These are phyloP conservation scores for Rhipidocladum racemiflorum DNA, from an alignment of 176 grass and related monocot species.

Conservation along the genomic window DNA sequence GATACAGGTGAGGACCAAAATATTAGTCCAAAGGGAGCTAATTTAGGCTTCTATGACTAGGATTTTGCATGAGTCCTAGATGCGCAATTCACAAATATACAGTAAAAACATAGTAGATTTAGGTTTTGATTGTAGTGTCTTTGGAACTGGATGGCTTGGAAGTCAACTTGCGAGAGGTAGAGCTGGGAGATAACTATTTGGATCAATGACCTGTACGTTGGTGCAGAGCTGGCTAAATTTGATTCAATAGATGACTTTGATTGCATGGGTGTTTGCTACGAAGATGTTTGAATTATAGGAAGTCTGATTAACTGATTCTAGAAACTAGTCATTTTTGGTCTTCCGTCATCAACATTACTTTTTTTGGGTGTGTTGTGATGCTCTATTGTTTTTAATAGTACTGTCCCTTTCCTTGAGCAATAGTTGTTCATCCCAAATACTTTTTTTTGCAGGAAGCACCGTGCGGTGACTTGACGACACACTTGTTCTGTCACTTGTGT, in stretches of 20 bases:
- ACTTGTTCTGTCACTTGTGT: constrained; percentile 88
- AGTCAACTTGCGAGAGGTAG: background rate
- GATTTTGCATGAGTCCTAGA: background rate
- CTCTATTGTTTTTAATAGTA: background rate
- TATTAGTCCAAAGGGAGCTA: background rate
- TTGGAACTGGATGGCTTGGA: background rate
- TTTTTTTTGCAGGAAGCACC: constrained; percentile 65
- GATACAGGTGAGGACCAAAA: background rate
- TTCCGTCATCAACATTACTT: background rate
- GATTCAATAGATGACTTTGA: background rate
- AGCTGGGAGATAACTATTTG: background rate
- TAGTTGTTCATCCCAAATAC: background rate
- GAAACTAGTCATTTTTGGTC: background rate
- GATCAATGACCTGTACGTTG: background rate
- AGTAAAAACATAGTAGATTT: background rate
- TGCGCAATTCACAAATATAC: background rate
- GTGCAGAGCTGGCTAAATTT: background rate
- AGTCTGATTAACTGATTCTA: background rate
- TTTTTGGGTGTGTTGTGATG: background rate
- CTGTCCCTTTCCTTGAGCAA: background rate
- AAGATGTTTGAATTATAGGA: background rate
- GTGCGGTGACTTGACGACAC: constrained; percentile 74
- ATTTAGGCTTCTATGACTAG: background rate
- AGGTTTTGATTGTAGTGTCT: background rate
- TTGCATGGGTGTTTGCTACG: background rate